Evolutionary conservation across 768 basidiomycete genomes (phyloP).

Genomic region (Tephrocybe sp.): DNA sequence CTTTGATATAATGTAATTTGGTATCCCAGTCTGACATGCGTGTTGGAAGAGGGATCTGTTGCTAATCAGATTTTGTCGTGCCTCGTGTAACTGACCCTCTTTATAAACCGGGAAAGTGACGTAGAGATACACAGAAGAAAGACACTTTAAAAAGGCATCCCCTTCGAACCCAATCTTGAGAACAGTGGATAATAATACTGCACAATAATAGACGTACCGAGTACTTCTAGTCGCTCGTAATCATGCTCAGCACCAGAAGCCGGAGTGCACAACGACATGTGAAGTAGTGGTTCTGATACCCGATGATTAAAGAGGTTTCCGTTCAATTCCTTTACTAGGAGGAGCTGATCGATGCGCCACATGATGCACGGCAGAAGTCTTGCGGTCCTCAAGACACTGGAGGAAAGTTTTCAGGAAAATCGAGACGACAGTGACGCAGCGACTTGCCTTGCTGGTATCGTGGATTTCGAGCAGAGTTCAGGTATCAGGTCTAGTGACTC

Average conservation of each 20-base stretch:
- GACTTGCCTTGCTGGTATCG: slow-evolving; percentile 67
- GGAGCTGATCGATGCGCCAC: slow-evolving; percentile 66
- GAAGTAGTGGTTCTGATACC: slow-evolving; percentile 60
- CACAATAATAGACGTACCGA: slow-evolving; percentile 47
- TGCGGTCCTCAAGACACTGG: slow-evolving; percentile 64
- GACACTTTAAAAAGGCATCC: slow-evolving; percentile 81
- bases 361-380: slow-evolving; percentile 74
- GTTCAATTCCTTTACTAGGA: slow-evolving; percentile 80
- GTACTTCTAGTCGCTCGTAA: slow-evolving; percentile 82
- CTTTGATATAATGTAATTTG: slow-evolving; percentile 71
- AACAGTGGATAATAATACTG: slow-evolving; percentile 7
- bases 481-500: slow-evolving; percentile 69
- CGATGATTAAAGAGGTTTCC: slow-evolving; percentile 58
- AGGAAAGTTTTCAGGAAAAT: not conserved
- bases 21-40: slow-evolving; percentile 57
- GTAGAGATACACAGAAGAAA: slow-evolving; percentile 72
- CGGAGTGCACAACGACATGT: slow-evolving; percentile 67
- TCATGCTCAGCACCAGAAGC: slow-evolving; percentile 68
- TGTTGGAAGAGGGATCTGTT: slow-evolving; percentile 63
- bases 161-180: slow-evolving; percentile 35
- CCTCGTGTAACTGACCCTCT: slow-evolving; percentile 67
- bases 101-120: slow-evolving; percentile 60
- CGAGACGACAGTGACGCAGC: not conserved
- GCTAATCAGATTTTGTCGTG: slow-evolving; percentile 69
- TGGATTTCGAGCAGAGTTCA: slow-evolving; percentile 73